Evolutionary conservation across 345 rosid species (phyloP), one percentile per base, ranked within the genome.

Genomic region (Moricandia moricandioides): DNA sequence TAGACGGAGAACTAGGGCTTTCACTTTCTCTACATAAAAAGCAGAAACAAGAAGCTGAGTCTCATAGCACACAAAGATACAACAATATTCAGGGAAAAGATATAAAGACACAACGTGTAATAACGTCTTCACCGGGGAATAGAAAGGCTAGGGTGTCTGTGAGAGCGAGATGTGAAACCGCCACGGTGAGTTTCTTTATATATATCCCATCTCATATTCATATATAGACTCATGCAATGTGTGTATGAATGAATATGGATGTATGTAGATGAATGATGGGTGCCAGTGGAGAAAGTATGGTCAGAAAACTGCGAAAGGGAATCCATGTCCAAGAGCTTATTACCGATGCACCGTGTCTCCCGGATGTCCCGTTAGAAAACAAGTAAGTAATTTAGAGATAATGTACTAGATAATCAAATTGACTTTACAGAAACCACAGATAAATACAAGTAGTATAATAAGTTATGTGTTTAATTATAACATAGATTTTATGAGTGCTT

Each of bases 241-340:
- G n/a, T n/a, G n/a, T n/a, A n/a, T n/a, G n/a, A n/a, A n/a, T n/a
- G n/a, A n/a, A n/a, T n/a, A n/a, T n/a, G n/a, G n/a, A n/a, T 33
- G 4, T 29, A 29, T 54, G 31, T 81, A 93, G 98, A 89, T 93
- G 76, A 85, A 81, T 45, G 98, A 93, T 75, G 97, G 97, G 35
- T 93, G 98, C 11, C 98, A 89, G 37, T 93, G 98, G 98, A 93
- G 98, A 69, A 93, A 93, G 70, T 93, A 91, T 30, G 98, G 98
- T 29, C 98, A 93, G 66, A 93, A 93, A 79, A 86, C 87, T 56
- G 92, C 98, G 0, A 93, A 93, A 79, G 97, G 98, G 0, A 93
- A 91, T 75, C 98, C 97, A 65, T 93, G 96, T 70, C 98, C 98
- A 6, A 85, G 97, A 7, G 98, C 97, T 55, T 93, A 93, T 77